A percentile compares a stretch with the other conserved stretches of the same genome.
Conservation (phyloP, 164 flowering plant species). For the Echeveria elegans region DNA sequence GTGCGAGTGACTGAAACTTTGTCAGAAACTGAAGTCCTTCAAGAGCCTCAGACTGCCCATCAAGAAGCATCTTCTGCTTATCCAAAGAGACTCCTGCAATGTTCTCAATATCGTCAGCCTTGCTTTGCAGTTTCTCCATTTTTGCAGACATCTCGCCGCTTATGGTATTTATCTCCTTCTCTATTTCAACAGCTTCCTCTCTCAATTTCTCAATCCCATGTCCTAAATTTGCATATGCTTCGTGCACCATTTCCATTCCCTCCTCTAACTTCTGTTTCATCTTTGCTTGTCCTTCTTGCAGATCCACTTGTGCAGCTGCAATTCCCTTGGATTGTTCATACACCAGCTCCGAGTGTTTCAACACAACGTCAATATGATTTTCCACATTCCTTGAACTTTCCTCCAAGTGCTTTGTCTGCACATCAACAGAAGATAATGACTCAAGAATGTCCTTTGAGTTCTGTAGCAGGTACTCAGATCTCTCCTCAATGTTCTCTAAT, state of each 20-base stretch:
- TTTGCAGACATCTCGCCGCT: constrained; percentile 45
- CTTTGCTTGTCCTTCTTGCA: constrained; percentile 44
- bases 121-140: constrained; percentile 54
- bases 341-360: constrained; percentile 40
- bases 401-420: constrained; percentile 35
- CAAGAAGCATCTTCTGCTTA: constrained; percentile 61
- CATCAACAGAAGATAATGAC: constrained; percentile 46
- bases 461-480: constrained; percentile 34
- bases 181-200: constrained; percentile 44
- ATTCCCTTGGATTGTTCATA: constrained; percentile 50
- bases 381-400: constrained; percentile 33
- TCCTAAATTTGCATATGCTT: constrained; percentile 49
- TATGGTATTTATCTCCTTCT: constrained; percentile 50
- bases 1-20: constrained; percentile 24
- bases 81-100: constrained; percentile 56
- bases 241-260: constrained; percentile 43
- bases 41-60: constrained; percentile 61
- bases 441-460: constrained; percentile 41
- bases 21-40: constrained; percentile 53
- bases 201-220: constrained; percentile 36
- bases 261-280: constrained; percentile 51
- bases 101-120: constrained; percentile 61
- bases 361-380: constrained; percentile 30
- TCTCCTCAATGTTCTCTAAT: constrained; percentile 43
- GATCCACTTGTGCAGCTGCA: constrained; percentile 43